These are phyloP conservation scores for Syzygium grande DNA, from an alignment of 345 rosid species.

Conservation along the genomic window DNA sequence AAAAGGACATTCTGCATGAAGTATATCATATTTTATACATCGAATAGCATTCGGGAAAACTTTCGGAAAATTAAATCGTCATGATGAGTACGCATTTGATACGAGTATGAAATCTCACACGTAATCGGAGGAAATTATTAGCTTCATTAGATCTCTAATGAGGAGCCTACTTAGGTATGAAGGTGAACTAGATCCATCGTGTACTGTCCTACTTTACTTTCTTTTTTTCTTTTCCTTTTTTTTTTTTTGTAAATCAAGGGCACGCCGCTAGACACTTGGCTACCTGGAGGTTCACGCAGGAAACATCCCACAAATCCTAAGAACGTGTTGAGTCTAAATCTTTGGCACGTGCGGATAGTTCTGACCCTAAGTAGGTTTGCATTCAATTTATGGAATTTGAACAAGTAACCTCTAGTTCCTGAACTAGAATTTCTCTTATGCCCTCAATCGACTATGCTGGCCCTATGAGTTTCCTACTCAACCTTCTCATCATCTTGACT, in stretches of 20 bases:
- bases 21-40: background rate
- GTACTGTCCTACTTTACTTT: background rate
- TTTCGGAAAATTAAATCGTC: background rate
- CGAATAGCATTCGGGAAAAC: background rate
- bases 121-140: background rate
- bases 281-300: background rate
- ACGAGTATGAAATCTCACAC: background rate
- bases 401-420: background rate
- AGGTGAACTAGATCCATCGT: background rate
- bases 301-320: background rate
- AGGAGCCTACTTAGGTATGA: background rate
- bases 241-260: background rate
- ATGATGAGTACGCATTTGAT: background rate
- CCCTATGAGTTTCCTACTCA: background rate
- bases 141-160: background rate
- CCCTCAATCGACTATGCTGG: background rate
- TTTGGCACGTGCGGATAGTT: background rate
- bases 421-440: background rate
- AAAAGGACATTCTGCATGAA: background rate
- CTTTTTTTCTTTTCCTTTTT: background rate
- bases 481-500: background rate
- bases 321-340: background rate
- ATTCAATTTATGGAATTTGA: background rate
- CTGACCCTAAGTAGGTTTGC: background rate
- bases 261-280: background rate